Evolutionary conservation across 805 yeast genomes (phyloP), one percentile per base, ranked within the genome.

Genomic region (Nakazawaea ishiwadae): DNA sequence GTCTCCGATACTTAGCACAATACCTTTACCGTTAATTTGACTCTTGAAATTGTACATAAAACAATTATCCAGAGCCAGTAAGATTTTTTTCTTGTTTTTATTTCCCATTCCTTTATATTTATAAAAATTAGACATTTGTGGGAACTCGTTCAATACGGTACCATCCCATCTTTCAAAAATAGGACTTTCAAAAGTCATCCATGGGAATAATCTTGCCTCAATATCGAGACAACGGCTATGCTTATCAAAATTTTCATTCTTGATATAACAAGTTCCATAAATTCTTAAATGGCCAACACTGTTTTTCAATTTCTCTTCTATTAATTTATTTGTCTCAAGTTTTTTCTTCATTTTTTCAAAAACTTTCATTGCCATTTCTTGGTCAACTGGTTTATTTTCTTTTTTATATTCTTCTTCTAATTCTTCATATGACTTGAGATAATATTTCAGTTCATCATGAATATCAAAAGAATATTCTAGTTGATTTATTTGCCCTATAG

Each of bases 1-100:
- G 41, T 77, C 71, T n/a, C 71, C 55, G 1, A 73, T 72, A 3
- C 81, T 69, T 5, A 79, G 54, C 2, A 76, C 83, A 18, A 78
- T 71, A 3, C 86, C 86, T 45, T 58, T 60, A 4, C 79, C 79
- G 10, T 58, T 57, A 21, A 62, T 45, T 21, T 55, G 48, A 9
- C 47, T 36, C 31, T 60, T 60, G 31, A 63, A 45, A 6, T 44
- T 48, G 38, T 58, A 59, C 19, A 66, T 42, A 36, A 59, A 50
- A 45, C 69, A 63, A 14, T 21, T 15, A 27, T 41, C 44, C 5
- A 34, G 21, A 5, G 37, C 42, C 4, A n/a, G n/a, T n/a, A n/a
- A n/a, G n/a, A 23, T 20, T 7, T 28, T 19, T 5, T 11, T 16
- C 10, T 26, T 17, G 11, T 15, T n/a, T 17, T n/a, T 19, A 21